Evolutionary conservation across 345 rosid species (phyloP).

Genomic region (Draba incana): DNA sequence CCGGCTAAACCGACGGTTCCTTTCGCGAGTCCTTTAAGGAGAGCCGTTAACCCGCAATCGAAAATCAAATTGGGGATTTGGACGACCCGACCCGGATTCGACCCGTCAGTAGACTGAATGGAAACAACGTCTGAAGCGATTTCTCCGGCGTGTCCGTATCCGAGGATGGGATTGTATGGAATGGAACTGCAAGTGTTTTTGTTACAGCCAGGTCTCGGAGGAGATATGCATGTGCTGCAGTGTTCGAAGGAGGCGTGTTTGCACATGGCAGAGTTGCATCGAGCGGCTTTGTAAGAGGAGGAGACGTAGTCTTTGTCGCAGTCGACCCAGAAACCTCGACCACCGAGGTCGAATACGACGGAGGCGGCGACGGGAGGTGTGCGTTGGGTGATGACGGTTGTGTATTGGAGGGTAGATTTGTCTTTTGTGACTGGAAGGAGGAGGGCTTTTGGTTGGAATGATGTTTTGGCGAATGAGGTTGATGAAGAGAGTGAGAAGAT

Average conservation of each 20-base stretch:
- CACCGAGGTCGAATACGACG: slow-evolving; percentile 68
- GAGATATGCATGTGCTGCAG: slow-evolving; percentile 53
- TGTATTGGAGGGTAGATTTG: slow-evolving; percentile 61
- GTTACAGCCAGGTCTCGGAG: slow-evolving; percentile 69
- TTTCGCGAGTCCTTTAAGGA: slow-evolving; percentile 54
- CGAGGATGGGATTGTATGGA: slow-evolving; percentile 55
- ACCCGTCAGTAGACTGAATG: slow-evolving; percentile 65
- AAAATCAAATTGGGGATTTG: slow-evolving; percentile 46
- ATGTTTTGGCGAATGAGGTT: slow-evolving; percentile 45
- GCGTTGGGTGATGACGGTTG: slow-evolving; percentile 57
- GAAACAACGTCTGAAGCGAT: slow-evolving; percentile 58
- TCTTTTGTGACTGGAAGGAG: slow-evolving; percentile 64
- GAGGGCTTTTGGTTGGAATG: slow-evolving; percentile 70
- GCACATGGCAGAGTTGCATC: slow-evolving; percentile 67
- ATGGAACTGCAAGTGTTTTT: slow-evolving; percentile 57
- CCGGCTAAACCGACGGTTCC: slow-evolving; percentile 65
- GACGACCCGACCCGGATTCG: slow-evolving; percentile 57
- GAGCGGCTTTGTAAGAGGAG: slow-evolving; percentile 54
- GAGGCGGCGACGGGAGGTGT: slow-evolving; percentile 55
- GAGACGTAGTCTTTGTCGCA: slow-evolving; percentile 60
- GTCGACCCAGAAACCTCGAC: slow-evolving; percentile 66
- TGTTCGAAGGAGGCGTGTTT: slow-evolving; percentile 49
- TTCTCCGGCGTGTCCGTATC: slow-evolving; percentile 53
- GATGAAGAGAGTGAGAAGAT: slow-evolving; percentile 25
- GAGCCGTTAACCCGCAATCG: slow-evolving; percentile 47